Base-by-base conservation (phyloP, 495 filamentous ascomycete genomes). In the Apodospora peruviana region DNA sequence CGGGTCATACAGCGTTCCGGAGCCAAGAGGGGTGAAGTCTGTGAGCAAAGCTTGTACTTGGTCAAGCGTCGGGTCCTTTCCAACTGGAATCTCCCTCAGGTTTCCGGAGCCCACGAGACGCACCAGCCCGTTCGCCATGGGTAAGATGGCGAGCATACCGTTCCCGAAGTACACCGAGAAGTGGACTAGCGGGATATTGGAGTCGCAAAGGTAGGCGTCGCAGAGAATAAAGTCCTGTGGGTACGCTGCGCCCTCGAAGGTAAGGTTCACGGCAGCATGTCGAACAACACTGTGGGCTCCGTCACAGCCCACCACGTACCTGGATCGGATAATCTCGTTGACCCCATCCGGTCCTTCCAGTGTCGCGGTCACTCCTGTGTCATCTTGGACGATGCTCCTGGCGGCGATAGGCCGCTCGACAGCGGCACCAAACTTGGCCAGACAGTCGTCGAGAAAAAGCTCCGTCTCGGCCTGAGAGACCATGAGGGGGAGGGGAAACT, bases 301-400 rank as follows among this genome's bases (percentile, higher is more conserved):
- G 43, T 77, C 74, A 40, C 69, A 74, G 5, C 71, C 74, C 38
- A 75, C 65, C 2, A 71, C 58, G 45, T 72, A 75, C 24, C 62
- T 62, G n/a, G 63, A 62, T 14, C 62, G 61, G 11, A 72, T 27
- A 1, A 48, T 56, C 36, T 60, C 55, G 14, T 53, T 45, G 12
- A 19, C 44, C 3, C 60, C 61, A 5, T 58, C 52, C 7, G 42
- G 47, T 0, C 50, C 36, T n/a, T 48, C 48, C 11, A 75, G 16
- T 5, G 20, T 56, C 0, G 58, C 59, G 4, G 57, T 65, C 18
- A 69, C 72, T 2, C 69, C 66, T 1, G 51, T 19, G 9, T 57
- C 40, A 38, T 72, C 65, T 19, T 72, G 67, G 19, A 43, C 41
- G 18, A 74, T 56, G n/a, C 34, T 53, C 18, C 41, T 64, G 17